phyloP scores from a whole-genome alignment of 441 rosid genomes.

The Hypseocharis bilobata region DNA sequence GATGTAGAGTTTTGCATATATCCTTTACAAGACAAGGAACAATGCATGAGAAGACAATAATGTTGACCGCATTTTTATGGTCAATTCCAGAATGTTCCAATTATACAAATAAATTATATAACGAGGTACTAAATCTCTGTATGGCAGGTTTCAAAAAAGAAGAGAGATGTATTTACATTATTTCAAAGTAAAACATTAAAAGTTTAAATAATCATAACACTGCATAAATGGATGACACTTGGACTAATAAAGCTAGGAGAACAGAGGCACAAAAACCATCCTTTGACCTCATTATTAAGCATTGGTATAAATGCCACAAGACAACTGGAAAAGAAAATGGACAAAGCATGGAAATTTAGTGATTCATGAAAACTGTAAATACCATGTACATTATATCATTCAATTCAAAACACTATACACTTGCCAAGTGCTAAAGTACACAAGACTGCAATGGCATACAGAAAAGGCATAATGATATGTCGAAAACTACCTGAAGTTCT shows the following conservation, averaged over 20 bases:
- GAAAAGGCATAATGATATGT: background rate
- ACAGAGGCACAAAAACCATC: too few relatives aligned
- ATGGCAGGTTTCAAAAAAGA: background rate
- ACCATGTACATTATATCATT: background rate
- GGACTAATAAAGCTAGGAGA: too few relatives aligned
- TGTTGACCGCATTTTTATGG: background rate
- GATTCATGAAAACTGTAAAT: background rate
- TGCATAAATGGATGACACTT: too few relatives aligned
- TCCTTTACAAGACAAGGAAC: background rate
- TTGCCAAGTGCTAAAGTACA: background rate
- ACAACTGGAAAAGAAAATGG: background rate
- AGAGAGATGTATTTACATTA: too few relatives aligned
- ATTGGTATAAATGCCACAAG: too few relatives aligned
- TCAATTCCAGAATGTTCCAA: background rate
- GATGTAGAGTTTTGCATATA: background rate
- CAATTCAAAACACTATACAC: background rate
- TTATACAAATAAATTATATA: background rate
- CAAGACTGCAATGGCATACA: background rate
- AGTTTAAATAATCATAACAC: too few relatives aligned
- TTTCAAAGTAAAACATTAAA: too few relatives aligned
- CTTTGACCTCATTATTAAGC: too few relatives aligned
- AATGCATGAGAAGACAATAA: background rate
- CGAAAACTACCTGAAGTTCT: constrained; percentile 39
- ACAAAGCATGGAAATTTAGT: background rate
- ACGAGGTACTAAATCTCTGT: background rate